Percentiles rank a stretch among this genome's conserved stretches.
Evolutionary conservation across 2,329 filamentous ascomycete genomes (phyloP).

Genomic region (Endothia cerciana): DNA sequence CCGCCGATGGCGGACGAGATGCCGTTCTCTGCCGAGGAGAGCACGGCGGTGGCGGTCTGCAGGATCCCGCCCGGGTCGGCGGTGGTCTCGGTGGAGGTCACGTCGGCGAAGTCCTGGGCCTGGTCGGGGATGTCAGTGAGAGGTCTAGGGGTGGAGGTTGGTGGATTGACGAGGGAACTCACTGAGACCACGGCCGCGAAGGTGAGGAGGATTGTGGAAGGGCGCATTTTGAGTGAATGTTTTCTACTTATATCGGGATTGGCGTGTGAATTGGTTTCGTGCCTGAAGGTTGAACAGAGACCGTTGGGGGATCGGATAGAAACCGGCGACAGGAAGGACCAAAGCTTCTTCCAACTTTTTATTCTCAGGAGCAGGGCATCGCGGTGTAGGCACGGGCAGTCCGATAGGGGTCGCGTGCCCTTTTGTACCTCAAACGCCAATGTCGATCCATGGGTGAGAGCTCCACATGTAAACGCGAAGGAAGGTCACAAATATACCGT

Average conservation of each 20-base stretch:
- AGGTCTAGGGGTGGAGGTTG: neutral
- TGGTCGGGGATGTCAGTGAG: conserved; percentile 6
- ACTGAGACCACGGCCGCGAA: conserved; percentile 40
- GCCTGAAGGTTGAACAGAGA: no score
- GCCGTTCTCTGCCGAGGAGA: conserved; percentile 14
- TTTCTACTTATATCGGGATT: neutral
- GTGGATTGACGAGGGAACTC: conserved; percentile 17
- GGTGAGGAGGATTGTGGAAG: conserved; percentile 38
- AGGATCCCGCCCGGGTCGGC: conserved; percentile 22
- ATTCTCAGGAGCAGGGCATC: neutral
- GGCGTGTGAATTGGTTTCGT: no score
- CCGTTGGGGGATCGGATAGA: no score
- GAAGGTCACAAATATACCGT: neutral
- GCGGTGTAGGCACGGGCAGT: neutral
- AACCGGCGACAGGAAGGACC: no score
- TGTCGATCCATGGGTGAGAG: conserved; percentile 1
- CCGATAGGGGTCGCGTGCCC: conserved; percentile 4
- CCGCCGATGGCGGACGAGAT: conserved; percentile 34
- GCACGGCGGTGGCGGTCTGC: conserved; percentile 22
- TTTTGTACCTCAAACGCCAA: neutral
- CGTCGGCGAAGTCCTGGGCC: conserved; percentile 30
- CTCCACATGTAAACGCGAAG: neutral
- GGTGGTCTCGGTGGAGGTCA: conserved; percentile 1
- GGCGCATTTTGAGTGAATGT: conserved; percentile 36
- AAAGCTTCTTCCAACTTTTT: neutral